These are phyloP conservation scores for Trametes cinnabarina DNA, from an alignment of 768 basidiomycete genomes.

Conservation along the genomic window DNA sequence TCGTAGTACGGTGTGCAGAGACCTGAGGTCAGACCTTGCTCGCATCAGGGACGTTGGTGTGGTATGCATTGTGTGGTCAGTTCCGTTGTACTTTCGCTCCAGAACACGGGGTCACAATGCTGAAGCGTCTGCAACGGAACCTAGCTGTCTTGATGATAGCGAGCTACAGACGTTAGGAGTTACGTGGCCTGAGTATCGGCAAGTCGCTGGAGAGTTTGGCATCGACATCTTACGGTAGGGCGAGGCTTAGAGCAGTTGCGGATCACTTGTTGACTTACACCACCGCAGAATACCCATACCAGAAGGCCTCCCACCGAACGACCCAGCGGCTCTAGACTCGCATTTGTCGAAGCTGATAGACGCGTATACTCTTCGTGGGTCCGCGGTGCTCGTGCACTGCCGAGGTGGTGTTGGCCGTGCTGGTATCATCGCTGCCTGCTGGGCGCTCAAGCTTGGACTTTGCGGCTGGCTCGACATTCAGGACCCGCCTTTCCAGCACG, in stretches of 20 bases:
- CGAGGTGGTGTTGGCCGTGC: conserved; percentile 93
- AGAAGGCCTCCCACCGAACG: conserved; percentile 80
- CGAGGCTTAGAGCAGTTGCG: too few relatives aligned
- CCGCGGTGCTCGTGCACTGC: conserved; percentile 81
- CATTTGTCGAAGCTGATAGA: conserved; percentile 65
- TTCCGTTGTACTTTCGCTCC: not conserved
- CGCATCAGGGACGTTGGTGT: conserved; percentile 76
- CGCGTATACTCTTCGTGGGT: conserved; percentile 69
- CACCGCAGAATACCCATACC: conserved; percentile 85
- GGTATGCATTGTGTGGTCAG: conserved; percentile 79
- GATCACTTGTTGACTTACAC: too few relatives aligned
- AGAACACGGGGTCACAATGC: not conserved
- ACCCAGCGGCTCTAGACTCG: conserved; percentile 56
- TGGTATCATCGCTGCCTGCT: conserved; percentile 87
- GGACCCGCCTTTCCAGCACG: not conserved
- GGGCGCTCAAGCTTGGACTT: conserved; percentile 90
- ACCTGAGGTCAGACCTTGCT: conserved; percentile 70
- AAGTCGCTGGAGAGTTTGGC: conserved; percentile 56
- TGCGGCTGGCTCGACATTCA: conserved; percentile 59
- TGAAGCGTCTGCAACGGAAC: not conserved
- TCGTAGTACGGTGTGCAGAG: conserved; percentile 77
- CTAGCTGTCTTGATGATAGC: conserved; percentile 78
- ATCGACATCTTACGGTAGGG: conserved; percentile 77
- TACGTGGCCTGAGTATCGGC: conserved; percentile 76
- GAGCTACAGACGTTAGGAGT: conserved; percentile 87